Evolutionary conservation across 768 basidiomycete species (phyloP), one percentile per base, ranked within the genome.

Genomic region (Tylopilus rubrobrunneus): DNA sequence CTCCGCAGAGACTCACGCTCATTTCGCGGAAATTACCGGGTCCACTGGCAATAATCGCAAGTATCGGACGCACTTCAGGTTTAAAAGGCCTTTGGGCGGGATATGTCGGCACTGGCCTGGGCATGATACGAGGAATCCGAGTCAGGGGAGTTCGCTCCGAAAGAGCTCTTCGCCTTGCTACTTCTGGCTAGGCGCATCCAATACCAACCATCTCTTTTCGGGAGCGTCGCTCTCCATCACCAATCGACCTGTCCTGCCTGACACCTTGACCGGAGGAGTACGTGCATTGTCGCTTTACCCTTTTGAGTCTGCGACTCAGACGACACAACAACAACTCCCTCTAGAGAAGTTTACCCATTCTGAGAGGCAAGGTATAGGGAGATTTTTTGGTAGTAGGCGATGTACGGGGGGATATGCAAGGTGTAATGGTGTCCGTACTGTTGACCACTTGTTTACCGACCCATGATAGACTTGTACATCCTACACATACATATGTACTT

Each of bases 141-240:
- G 89, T 88, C 0, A 92, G 93, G 14, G 91, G 92, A 5, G 92
- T 96, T 98, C 69, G 75, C 79, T 31, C 81, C 86, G 11, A 97
- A 95, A 67, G 91, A 95, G 67, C 75, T 9, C n/a, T 77, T 90
- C 53, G 83, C 86, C 2, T 76, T 81, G 25, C 62, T 73, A 17
- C 84, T 96, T 43, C 73, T 89, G 40, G 69, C 78, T 6, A 76
- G 77, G 44, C 77, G 82, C 41, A 53, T 54, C 7, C 21, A 51
- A 54, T 49, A 17, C 36, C 6, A 45, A 52, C 44, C 54, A 56
- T 10, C 51, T 17, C 27, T 44, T 25, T 43, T 45, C 21, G 14
- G 15, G 36, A 21, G 34, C 11, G 41, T 21, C 60, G 19, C 0
- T 48, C 44, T 31, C 6, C 28, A 15, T 19, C 28, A 53, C 14